Evolutionary conservation across 495 filamentous ascomycete genomes (phyloP).

Genomic region (Xylaria curta): DNA sequence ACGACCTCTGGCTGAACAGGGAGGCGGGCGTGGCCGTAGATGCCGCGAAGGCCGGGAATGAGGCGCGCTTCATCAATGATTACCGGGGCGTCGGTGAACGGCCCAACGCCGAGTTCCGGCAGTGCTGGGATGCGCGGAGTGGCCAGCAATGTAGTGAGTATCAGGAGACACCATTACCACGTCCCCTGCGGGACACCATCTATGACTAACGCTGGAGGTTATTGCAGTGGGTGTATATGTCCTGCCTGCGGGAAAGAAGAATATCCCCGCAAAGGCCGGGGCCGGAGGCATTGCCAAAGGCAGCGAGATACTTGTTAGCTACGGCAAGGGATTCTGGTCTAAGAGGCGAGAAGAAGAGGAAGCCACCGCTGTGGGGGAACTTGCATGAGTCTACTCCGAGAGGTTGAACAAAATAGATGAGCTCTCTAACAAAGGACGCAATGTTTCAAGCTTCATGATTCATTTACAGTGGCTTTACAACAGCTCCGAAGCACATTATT

Average conservation of each 20-base stretch:
- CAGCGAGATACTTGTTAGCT: conserved; percentile 68
- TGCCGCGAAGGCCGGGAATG: conserved; percentile 66
- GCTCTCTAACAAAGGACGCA: neutral
- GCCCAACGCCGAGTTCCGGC: conserved; percentile 68
- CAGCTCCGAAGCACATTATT: neutral
- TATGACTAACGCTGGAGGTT: conserved; percentile 23
- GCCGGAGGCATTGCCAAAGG: conserved; percentile 57
- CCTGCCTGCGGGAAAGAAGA: conserved; percentile 63
- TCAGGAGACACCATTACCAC: neutral
- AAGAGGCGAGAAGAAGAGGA: conserved; percentile 27
- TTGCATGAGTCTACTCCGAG: conserved; percentile 3
- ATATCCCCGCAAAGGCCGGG: conserved; percentile 49
- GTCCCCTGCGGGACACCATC: conserved; percentile 17
- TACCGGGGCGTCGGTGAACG: conserved; percentile 65
- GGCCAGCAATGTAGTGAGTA: conserved; percentile 51
- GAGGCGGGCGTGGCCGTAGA: conserved; percentile 67
- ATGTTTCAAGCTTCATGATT: neutral
- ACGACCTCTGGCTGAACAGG: conserved; percentile 69
- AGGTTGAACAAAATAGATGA: neutral
- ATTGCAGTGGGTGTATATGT: conserved; percentile 64
- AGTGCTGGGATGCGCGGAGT: conserved; percentile 54
- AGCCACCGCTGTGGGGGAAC: neutral
- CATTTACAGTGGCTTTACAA: neutral
- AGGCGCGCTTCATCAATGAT: conserved; percentile 77
- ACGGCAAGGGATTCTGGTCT: conserved; percentile 74